Base-by-base conservation (phyloP, 768 basidiomycete species). In the Cystoderma amianthinum region DNA sequence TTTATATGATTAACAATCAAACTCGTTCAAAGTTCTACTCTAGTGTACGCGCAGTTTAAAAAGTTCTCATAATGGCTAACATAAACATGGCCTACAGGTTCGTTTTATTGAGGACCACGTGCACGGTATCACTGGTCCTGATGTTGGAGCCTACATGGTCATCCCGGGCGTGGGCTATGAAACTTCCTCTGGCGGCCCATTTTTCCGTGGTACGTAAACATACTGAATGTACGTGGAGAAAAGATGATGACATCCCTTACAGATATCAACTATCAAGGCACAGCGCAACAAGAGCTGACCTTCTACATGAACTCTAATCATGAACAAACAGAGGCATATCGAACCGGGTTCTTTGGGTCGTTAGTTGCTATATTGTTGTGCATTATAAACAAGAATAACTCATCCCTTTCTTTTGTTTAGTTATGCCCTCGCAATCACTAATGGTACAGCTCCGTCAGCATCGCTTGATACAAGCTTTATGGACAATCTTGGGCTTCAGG, bases 31-130 rank as follows among this genome's bases (percentile, higher is more conserved):
- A 74, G 49, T 73, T 70, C 54, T 70, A 64, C 51, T 72, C 69
- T 13, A 68, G 67, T 39, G 67, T 69, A 46, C 48, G 61, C 28
- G 13, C 39, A 16, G 19, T 6, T 19, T n/a, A 34, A 13, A 10
- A 34, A n/a, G 5, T 20, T 9, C n/a, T 16, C n/a, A 7, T 20
- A 9, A n/a, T 28, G 25, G n/a, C 25, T 7, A 28, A 28, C 25
- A 28, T 28, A 28, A 7, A 28, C 25, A 7, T n/a, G n/a, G n/a
- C 7, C 25, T 7, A 7, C n/a, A 69, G 69, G 55, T 68, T 42
- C 69, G 63, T 18, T 72, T 73, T 58, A 75, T 73, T 39, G 50
- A 63, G n/a, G 71, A 75, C 48, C 68, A 69, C 49, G 67, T 73
- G 10, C 71, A 73, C 43, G 69, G 71, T 18, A 68, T 72, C 13